Evolutionary conservation across 768 basidiomycete species (phyloP), one percentile per base, ranked within the genome.

Genomic region (Atractiella rhizophila): DNA sequence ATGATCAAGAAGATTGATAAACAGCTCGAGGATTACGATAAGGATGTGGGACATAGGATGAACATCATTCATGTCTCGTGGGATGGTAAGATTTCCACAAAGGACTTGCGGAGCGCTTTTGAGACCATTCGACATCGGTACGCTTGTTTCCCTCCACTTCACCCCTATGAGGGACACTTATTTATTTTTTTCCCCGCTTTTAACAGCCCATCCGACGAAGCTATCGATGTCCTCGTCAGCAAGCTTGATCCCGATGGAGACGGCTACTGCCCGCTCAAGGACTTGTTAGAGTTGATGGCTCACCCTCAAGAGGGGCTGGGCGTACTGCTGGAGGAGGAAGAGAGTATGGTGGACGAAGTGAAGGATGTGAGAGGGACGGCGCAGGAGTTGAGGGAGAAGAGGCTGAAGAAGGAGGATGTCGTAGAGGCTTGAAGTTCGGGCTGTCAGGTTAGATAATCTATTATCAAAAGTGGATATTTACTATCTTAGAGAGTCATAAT

Each of bases 181-280:
- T 3, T 15, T 13, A 4, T 12, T 25, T 26, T 15, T 28, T 10
- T 16, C 11, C n/a, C n/a, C 12, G 10, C 33, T 18, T 15, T 13
- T n/a, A 4, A 9, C 13, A 41, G 52, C 9, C 88, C 86, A 4
- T 76, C 81, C 42, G 80, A 86, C 40, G 76, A 83, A 46, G 74
- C 81, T 13, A 79, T 81, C 19, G 71, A 75, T 45, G 73, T 70
- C 18, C 73, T 98, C 37, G 71, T 86, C 39, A 73, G 81, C 55
- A 96, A 96, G 60, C 62, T 96, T 53, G 91, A 98, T 56, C 77
- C 81, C 9, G 88, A 96, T 61, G 73, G 80, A 59, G 88, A 96
- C 56, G 86, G 88, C 0, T 88, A 73, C 54, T 85, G 94, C 20
- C 81, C 86, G 56, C 67, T 96, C 34, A 81, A 88, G 59, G 86